These are phyloP conservation scores for Epichloe gansuensis DNA, from an alignment of 2,329 filamentous ascomycete genomes.

Conservation along the genomic window DNA sequence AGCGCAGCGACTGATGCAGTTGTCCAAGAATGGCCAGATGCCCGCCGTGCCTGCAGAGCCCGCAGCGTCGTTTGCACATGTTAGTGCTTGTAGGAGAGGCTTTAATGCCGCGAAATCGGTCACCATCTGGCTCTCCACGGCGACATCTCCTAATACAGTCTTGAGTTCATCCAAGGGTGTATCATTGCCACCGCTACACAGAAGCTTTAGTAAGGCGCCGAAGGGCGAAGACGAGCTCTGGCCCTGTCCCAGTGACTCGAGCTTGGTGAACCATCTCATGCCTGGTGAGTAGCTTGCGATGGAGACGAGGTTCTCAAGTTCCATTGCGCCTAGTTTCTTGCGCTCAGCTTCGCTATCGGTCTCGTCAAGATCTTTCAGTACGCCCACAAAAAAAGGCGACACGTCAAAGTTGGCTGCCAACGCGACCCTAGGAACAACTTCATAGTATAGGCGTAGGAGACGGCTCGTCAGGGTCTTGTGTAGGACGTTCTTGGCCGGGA, in stretches of 20 bases:
- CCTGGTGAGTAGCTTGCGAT: conserved; percentile 70
- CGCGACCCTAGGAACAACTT: conserved; percentile 65
- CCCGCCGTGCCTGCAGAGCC: conserved; percentile 19
- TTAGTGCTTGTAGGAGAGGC: conserved; percentile 28
- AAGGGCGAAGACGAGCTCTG: conserved; percentile 44
- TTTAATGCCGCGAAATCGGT: conserved; percentile 36
- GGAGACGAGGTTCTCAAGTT: conserved; percentile 68
- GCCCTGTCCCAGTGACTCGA: conserved; percentile 40
- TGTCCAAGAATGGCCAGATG: conserved; percentile 65
- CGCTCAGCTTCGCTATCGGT: conserved; percentile 35
- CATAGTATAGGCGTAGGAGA: conserved; percentile 73
- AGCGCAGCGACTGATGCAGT: conserved; percentile 64
- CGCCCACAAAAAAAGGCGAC: conserved; percentile 58
- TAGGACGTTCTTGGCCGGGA: conserved; percentile 54
- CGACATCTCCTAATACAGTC: conserved; percentile 45
- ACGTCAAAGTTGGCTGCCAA: conserved; percentile 81
- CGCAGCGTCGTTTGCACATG: conserved; percentile 10
- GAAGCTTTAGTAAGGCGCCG: conserved; percentile 48
- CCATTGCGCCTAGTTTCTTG: conserved; percentile 49
- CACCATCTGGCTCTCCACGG: conserved; percentile 54
- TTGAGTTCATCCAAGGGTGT: conserved; percentile 31
- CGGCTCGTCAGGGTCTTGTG: conserved; percentile 70
- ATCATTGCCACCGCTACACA: conserved; percentile 18
- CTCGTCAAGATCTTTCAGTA: conserved; percentile 49
- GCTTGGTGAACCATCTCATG: conserved; percentile 84